Evolutionary conservation across 2,329 filamentous ascomycete genomes (phyloP), one percentile per base, ranked within the genome.

Genomic region (Emergomyces pasteurianus): DNA sequence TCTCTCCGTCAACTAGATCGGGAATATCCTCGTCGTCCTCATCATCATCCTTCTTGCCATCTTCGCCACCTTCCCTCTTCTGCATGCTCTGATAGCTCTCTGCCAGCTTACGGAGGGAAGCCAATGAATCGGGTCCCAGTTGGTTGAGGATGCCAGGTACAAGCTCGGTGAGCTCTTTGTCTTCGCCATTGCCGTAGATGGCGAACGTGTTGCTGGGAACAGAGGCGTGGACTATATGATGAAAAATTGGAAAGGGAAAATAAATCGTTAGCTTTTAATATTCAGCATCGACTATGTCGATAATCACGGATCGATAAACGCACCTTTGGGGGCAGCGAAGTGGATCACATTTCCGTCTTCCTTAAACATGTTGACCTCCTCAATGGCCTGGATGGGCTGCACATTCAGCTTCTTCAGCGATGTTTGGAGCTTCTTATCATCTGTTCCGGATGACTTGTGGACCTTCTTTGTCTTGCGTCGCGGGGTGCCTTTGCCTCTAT

Each of bases 351-450:
- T 99, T 79, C 94, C 94, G 77, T 99, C 94, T 76, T 89, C 88
- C 89, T 99, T 99, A 88, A 99, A 99, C 94, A 99, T 99, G 88
- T 99, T 99, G 78, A 99, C 94, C 84, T 99, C 94, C 86, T 99
- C 94, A 73, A 99, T 99, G 68, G 89, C 90, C 83, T 95, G 92
- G 80, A 99, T 97, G 73, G 94, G 94, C 86, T 99, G 94, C 63
- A 95, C 92, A 81, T 97, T 97, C 78, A 99, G 86, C 88, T 99
- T 99, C 89, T 99, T 99, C 69, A 99, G 85, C 65, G 90, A 82
- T 65, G 87, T 86, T 83, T 99, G 94, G 67, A 99, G 90, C 86
- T 99, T 99, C 90, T 96, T 97, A 87, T 99, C 94, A 77, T 99
- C 94, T 78, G 89, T 90, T 76, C 88, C 90, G 69, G 89, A 89